These are phyloP conservation scores for Stagonosporopsis tanaceti DNA, from an alignment of 2,329 filamentous ascomycete genomes.

Conservation along the genomic window DNA sequence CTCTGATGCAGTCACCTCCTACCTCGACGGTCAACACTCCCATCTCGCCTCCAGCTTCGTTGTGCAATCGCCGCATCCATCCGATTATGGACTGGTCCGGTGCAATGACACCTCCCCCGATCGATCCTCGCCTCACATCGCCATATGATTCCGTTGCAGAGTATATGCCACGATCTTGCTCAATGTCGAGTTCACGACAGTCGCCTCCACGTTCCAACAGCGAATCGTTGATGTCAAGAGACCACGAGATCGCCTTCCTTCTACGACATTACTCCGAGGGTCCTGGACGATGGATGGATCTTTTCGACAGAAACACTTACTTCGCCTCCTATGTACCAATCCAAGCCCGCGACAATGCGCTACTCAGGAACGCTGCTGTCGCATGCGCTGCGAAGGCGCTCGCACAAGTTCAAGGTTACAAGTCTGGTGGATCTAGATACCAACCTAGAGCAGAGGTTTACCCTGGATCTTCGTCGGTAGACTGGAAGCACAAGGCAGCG, in stretches of 20 bases:
- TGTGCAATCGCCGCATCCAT: constrained; percentile 61
- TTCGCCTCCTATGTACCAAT: constrained; percentile 68
- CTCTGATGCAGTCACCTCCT: constrained; percentile 43
- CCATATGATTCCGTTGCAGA: constrained; percentile 39
- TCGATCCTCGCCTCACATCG: constrained; percentile 46
- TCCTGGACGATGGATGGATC: constrained; percentile 67
- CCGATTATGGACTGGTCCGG: constrained; percentile 57
- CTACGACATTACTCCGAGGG: constrained; percentile 68
- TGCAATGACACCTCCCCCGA: constrained; percentile 43
- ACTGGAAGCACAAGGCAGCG: constrained; percentile 68
- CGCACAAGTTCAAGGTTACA: constrained; percentile 61
- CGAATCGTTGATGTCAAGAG: constrained; percentile 43
- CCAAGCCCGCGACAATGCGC: constrained; percentile 60
- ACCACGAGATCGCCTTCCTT: constrained; percentile 67
- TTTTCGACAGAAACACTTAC: constrained; percentile 65
- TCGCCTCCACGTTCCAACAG: constrained; percentile 33
- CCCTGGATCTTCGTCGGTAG: constrained; percentile 56
- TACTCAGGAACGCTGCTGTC: constrained; percentile 63
- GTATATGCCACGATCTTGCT: constrained; percentile 36
- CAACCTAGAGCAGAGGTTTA: constrained; percentile 63
- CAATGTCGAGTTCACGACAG: constrained; percentile 33
- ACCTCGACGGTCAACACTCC: constrained; percentile 41
- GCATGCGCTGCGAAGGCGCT: constrained; percentile 70
- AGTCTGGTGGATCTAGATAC: constrained; percentile 56
- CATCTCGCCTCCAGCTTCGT: constrained; percentile 54